These are phyloP conservation scores for Hypomyces rosellus DNA, from an alignment of 2,329 filamentous ascomycete species.

Conservation along the genomic window DNA sequence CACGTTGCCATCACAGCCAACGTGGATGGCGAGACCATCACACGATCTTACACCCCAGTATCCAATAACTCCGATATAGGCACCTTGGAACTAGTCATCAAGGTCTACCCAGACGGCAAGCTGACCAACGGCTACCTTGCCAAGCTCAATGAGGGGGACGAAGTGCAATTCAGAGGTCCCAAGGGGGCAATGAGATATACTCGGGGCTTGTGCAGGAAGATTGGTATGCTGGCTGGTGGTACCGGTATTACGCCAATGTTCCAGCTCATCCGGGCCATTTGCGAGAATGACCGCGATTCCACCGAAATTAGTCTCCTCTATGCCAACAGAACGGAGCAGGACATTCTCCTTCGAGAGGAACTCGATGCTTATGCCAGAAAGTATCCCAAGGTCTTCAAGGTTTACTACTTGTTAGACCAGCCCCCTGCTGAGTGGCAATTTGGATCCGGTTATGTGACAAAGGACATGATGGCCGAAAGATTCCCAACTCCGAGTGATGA, in stretches of 20 bases:
- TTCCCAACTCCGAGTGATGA: slow-evolving; percentile 40
- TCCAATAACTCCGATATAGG: slow-evolving; percentile 46
- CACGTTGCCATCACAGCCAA: slow-evolving; percentile 47
- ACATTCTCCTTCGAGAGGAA: slow-evolving; percentile 52
- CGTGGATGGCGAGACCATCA: slow-evolving; percentile 39
- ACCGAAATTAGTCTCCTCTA: slow-evolving; percentile 54
- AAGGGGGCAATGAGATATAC: slow-evolving; percentile 51
- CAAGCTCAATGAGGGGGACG: slow-evolving; percentile 41
- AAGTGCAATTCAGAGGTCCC: slow-evolving; percentile 47
- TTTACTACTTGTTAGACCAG: slow-evolving; percentile 49
- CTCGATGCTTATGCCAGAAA: slow-evolving; percentile 46
- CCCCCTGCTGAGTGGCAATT: slow-evolving; percentile 41
- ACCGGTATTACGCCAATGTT: slow-evolving; percentile 31
- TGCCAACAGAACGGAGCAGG: slow-evolving; percentile 51
- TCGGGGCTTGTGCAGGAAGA: slow-evolving; percentile 28
- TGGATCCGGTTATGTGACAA: slow-evolving; percentile 45
- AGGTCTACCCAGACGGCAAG: slow-evolving; percentile 43
- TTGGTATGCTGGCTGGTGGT: slow-evolving; percentile 44
- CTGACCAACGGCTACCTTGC: slow-evolving; percentile 44
- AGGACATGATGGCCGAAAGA: slow-evolving; percentile 40
- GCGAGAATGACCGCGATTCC: slow-evolving; percentile 51
- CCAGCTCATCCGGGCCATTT: slow-evolving; percentile 57
- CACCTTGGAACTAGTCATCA: slow-evolving; percentile 43
- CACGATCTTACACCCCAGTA: slow-evolving; percentile 48
- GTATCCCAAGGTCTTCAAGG: slow-evolving; percentile 47